Evolutionary conservation across 164 flowering plant species (phyloP).

Genomic region (Malania oleifera): DNA sequence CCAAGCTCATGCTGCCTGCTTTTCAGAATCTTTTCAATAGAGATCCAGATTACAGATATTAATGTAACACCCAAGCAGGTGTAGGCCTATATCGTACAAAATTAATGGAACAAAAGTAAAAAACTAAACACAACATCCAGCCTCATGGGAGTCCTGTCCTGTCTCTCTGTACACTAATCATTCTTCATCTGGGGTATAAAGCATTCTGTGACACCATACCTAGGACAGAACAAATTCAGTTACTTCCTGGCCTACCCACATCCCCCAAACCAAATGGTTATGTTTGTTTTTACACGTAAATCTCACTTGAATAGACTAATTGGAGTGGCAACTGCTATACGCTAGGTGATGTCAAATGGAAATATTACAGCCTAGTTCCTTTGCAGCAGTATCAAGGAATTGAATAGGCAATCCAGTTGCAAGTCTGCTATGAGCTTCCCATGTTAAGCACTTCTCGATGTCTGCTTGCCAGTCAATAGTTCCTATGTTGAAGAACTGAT

Average conservation of each 20-base stretch:
- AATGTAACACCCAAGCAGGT: background rate
- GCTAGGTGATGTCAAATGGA: slow-evolving; percentile 26
- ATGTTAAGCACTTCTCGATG: slow-evolving; percentile 69
- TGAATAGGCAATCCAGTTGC: slow-evolving; percentile 52
- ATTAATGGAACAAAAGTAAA: background rate
- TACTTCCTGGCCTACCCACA: slow-evolving; percentile 1
- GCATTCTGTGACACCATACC: background rate
- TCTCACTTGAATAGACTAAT: slow-evolving; percentile 10
- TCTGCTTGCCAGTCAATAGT: slow-evolving; percentile 64
- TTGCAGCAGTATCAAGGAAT: slow-evolving; percentile 67
- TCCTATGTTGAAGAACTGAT: slow-evolving; percentile 32
- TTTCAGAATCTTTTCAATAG: too few relatives aligned
- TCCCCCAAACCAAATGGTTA: background rate
- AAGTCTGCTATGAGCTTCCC: slow-evolving; percentile 77
- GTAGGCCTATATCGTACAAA: background rate
- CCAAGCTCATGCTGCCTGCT: too few relatives aligned
- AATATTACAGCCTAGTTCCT: slow-evolving; percentile 71
- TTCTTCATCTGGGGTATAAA: background rate
- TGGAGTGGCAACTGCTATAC: background rate
- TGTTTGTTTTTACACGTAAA: background rate
- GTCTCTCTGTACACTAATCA: slow-evolving; percentile 7
- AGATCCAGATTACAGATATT: too few relatives aligned
- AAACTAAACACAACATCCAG: background rate
- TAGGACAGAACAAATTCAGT: background rate
- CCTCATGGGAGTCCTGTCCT: background rate